Evolutionary conservation across 1,284 basidiomycete species (phyloP), one percentile per base, ranked within the genome.

Genomic region (Naganishia sp.): DNA sequence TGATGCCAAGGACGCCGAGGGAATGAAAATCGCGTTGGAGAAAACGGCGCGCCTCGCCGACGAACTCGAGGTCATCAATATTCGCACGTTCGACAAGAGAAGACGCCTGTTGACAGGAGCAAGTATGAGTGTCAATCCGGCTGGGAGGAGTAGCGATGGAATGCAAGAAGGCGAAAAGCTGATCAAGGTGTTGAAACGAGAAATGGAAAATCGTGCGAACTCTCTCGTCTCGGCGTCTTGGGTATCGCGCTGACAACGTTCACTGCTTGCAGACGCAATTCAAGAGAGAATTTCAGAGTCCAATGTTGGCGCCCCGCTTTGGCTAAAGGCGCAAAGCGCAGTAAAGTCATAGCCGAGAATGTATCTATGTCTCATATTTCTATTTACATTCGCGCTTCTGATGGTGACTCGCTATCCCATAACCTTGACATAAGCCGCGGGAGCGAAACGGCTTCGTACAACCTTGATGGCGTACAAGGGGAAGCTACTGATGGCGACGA

Each of bases 381-480:
- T 47, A n/a, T 23, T 9, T 18, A n/a, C 23, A 47, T 18, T 18
- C 23, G 23, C 45, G 7, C 9, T 4, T 18, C 45, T 1, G 18
- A 25, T n/a, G 4, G 1, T 41, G 51, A 61, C 32, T 28, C 3
- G 77, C 43, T 77, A 68, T 17, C 76, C 73, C 1, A 79, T 71
- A 17, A 95, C 81, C 82, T 99, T 99, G 78, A 90, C 93, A 72
- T 94, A 97, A 60, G 90, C 90, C 42, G 95, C 94, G 42, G 96
- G 96, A 28, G 93, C 90, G 69, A 98, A 83, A 75, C 90, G 85
- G 79, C 87, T 88, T 73, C 89, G 87, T 67, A 97, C 86, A 67
- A 90, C 81, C 80, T 96, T 96, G 82, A 95, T 88, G 69, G 96
- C 84, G 74, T 90, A 97, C 52, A 99, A 81, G 0, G 96, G 96